Evolutionary conservation across 2,329 filamentous ascomycete species (phyloP), one percentile per base, ranked within the genome.

Genomic region (Trichoderma sp.): DNA sequence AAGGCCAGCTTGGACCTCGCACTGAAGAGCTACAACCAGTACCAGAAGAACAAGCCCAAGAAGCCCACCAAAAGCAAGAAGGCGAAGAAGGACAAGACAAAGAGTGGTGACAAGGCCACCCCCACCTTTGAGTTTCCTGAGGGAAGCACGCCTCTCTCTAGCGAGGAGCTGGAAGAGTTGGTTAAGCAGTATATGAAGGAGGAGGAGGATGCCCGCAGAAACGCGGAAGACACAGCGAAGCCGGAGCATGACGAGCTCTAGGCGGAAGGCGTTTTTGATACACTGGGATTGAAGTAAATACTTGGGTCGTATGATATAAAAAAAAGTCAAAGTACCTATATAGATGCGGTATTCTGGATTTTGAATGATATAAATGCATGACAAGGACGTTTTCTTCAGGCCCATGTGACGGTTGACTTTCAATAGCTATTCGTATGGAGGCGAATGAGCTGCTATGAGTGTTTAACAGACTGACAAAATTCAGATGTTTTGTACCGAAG

Each of bases 1-100:
- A 91, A 93, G 81, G 90, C 88, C 5, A 90, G 91, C 79, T 89
- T 93, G 82, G 91, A 94, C 29, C 87, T 95, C 66, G 89, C 94
- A 73, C 90, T 93, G 86, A 93, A 91, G 86, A 90, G 90, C 74
- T 90, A 93, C 79, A 88, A 87, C 79, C 85, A 84, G 78, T 84
- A 84, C 78, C 83, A 87, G 76, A 83, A 83, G 76, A 83, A 86
- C 77, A 83, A 83, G 77, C 83, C 85, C 74, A 87, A 87, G 81
- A 89, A 89, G 83, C 81, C 82, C 71, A 83, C 85, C 74, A 84
- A 85, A 79, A 82, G 81, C 33, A 85, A 85, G 81, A 82, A 83
- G 60, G 83, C 85, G 79, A 82, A 80, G 79, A 83, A 81, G 78
- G 80, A 83, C 76, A 85, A 86, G 78, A 80, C 82, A 11, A 82